Conservation (phyloP, 805 yeast genomes). For the Candida andamanensis region DNA sequence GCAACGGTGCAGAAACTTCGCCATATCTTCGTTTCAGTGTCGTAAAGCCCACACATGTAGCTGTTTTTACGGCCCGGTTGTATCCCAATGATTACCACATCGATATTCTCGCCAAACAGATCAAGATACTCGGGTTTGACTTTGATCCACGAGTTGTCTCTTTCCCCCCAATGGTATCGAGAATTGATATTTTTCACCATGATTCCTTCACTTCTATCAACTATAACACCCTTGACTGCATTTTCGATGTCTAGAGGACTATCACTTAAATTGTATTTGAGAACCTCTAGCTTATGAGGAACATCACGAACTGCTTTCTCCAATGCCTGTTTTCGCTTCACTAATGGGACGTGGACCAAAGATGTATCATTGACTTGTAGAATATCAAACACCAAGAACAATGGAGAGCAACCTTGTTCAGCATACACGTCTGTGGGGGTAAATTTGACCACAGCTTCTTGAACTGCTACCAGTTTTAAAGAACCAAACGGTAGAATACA, state of each 20-base stretch:
- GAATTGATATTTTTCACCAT: slow-evolving; percentile 63
- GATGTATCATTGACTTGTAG: slow-evolving; percentile 63
- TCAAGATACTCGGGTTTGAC: slow-evolving; percentile 87
- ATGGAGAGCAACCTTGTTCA: slow-evolving; percentile 41
- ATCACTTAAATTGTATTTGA: slow-evolving; percentile 35
- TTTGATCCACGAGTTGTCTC: slow-evolving; percentile 74
- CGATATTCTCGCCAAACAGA: slow-evolving; percentile 83
- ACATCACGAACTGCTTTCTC: slow-evolving; percentile 40
- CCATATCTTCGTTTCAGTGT: slow-evolving; percentile 39
- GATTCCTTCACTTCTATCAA: slow-evolving; percentile 72
- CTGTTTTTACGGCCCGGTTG: slow-evolving; percentile 67
- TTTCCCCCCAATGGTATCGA: slow-evolving; percentile 46
- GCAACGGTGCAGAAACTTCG: slow-evolving; percentile 75
- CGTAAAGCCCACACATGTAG: slow-evolving; percentile 67
- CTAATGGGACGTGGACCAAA: slow-evolving; percentile 49
- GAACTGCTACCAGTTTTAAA: slow-evolving; percentile 64
- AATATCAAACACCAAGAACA: slow-evolving; percentile 67
- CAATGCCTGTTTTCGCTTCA: slow-evolving; percentile 52
- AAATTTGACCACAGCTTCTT: slow-evolving; percentile 41
- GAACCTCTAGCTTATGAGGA: slow-evolving; percentile 46
- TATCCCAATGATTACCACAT: slow-evolving; percentile 73
- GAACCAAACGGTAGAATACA: slow-evolving; percentile 74
- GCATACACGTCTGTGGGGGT: slow-evolving; percentile 30
- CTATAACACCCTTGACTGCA: slow-evolving; percentile 55
- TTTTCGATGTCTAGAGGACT: slow-evolving; percentile 49